These are phyloP conservation scores for Epipyxis sp. DNA, from an alignment of 108 stramenopile species.

Conservation along the genomic window DNA sequence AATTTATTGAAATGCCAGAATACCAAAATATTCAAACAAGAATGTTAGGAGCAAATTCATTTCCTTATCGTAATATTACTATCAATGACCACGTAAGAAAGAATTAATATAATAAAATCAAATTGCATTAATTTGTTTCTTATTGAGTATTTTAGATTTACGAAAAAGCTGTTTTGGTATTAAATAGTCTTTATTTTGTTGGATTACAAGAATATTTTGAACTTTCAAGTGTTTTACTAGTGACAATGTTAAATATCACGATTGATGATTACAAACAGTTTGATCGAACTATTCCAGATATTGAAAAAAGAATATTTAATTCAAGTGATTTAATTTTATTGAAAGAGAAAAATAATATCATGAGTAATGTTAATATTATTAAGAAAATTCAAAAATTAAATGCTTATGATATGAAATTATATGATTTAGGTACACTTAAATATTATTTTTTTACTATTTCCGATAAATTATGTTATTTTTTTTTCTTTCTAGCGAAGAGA, in stretches of 20 bases:
- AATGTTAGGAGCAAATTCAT: conserved; percentile 32
- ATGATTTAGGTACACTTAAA: conserved; percentile 34
- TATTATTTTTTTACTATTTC: too few relatives aligned
- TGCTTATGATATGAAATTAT: conserved; percentile 16
- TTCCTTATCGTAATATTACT: conserved; percentile 30
- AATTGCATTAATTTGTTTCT: not conserved
- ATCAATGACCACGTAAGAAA: conserved; percentile 24
- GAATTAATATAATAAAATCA: too few relatives aligned
- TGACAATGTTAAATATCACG: not conserved
- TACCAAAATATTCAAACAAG: conserved; percentile 34
- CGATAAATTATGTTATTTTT: too few relatives aligned
- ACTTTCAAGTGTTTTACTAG: not conserved
- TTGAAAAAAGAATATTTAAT: too few relatives aligned
- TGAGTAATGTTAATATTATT: not conserved
- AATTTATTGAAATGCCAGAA: conserved; percentile 31
- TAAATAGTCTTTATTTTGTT: conserved; percentile 18
- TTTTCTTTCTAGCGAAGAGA: too few relatives aligned
- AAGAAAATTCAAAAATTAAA: not conserved
- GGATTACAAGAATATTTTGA: conserved; percentile 27
- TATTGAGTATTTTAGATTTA: not conserved
- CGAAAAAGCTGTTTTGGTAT: not conserved
- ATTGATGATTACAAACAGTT: not conserved
- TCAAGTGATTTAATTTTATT: too few relatives aligned
- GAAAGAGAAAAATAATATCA: not conserved
- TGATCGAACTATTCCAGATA: too few relatives aligned